Evolutionary conservation across 495 filamentous ascomycete genomes (phyloP), one percentile per base, ranked within the genome.

Genomic region (Trichoderma reesei): DNA sequence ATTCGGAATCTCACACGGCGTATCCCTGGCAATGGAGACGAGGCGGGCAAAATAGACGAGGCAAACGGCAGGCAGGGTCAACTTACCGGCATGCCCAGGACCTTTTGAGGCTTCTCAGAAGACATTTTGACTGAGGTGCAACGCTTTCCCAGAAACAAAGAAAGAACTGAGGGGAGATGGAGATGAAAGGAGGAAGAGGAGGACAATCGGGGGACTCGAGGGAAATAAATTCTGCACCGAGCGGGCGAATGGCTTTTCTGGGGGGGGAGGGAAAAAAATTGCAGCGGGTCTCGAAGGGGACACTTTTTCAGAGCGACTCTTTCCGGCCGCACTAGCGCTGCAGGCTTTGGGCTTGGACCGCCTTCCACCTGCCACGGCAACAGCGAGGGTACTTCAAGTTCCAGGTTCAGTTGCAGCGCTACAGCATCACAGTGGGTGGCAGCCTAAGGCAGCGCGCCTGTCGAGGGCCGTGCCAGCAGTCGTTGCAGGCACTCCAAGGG

Each of bases 1-100:
- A 10, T 11, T 56, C 51, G 51, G 51, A 56, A 56, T 56, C 8
- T 33, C 51, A 33, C 51, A 56, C 9, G 3, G 51, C 51, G 51
- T n/a, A 31, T 26, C 18, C 26, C 11, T 26, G 26, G 26, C 26
- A 34, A 60, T 39, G 34, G 20, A 36, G 62, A 26, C 26, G 63
- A 37, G 16, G 20, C 64, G 66, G 65, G 60, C 33, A 62, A 42
- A 54, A 41, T 46, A 67, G 46, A 51, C 16, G 42, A 66, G 26
- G 65, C 31, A 46, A 46, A 44, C 39, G 26, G 26, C 26, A 26
- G 9, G 38, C 62, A 59, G 60, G 41, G 56, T 60, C 46, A 63
- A 78, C 85, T 83, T 83, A 88, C 86, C 72, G 88, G 91, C 91
- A 96, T 94, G 84, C 92, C 92, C 85, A 96, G 79, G 75, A 92